Evolutionary conservation across 768 basidiomycete species (phyloP).

Genomic region (Cantharellus cinnabarinus): DNA sequence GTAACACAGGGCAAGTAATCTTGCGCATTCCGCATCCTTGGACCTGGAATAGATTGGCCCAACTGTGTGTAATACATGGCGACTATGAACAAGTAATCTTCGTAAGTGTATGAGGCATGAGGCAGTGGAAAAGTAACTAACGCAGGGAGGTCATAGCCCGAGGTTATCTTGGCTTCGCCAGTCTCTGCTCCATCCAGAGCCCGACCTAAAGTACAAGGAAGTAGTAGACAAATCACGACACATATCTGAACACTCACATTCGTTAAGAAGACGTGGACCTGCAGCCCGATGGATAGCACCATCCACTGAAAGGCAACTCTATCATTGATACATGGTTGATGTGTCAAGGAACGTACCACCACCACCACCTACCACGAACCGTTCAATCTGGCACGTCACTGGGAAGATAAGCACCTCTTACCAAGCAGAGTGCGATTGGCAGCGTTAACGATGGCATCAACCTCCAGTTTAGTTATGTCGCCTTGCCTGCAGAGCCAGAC

Average conservation of each 20-base stretch:
- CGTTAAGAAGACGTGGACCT: slow-evolving; percentile 38
- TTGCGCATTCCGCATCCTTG: slow-evolving; percentile 22
- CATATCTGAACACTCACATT: slow-evolving; percentile 31
- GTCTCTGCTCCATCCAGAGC: slow-evolving; percentile 47
- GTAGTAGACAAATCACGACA: neutral
- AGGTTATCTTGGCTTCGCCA: slow-evolving; percentile 62
- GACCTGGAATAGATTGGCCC: slow-evolving; percentile 42
- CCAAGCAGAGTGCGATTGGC: slow-evolving; percentile 56
- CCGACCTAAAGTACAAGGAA: slow-evolving; percentile 18
- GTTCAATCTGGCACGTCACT: neutral
- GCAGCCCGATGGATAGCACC: slow-evolving; percentile 67
- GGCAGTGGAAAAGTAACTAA: slow-evolving; percentile 20
- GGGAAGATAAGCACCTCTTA: slow-evolving; percentile 13
- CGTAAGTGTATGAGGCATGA: neutral
- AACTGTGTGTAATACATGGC: slow-evolving; percentile 61
- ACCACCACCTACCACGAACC: slow-evolving; percentile 35
- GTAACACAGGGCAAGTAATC: slow-evolving; percentile 49
- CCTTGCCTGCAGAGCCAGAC: slow-evolving; percentile 33
- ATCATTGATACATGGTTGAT: neutral
- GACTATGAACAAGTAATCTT: slow-evolving; percentile 20
- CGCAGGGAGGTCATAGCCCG: slow-evolving; percentile 59
- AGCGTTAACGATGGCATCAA: slow-evolving; percentile 67
- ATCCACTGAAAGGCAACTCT: slow-evolving; percentile 31
- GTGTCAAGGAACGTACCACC: slow-evolving; percentile 32
- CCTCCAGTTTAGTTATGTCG: slow-evolving; percentile 50